Evolutionary conservation across 805 yeast species (phyloP).

Genomic region (Debaryomyces hansenii): DNA sequence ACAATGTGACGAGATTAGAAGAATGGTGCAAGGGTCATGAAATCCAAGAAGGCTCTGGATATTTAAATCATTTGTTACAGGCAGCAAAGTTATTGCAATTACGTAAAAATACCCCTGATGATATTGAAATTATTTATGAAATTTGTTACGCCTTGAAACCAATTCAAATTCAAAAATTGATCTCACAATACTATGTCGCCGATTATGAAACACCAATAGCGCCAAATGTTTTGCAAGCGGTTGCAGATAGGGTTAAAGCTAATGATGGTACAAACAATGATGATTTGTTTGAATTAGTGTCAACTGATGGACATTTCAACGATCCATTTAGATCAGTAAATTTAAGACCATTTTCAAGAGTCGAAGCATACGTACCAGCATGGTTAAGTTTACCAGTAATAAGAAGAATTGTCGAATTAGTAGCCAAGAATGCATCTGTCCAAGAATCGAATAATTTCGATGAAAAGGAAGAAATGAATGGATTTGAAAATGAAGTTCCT

Average conservation of each 20-base stretch:
- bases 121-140: slow-evolving; percentile 88
- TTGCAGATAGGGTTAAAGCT: slow-evolving; percentile 75
- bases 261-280: slow-evolving; percentile 50
- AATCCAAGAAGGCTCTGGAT: slow-evolving; percentile 80
- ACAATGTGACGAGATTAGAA: slow-evolving; percentile 92
- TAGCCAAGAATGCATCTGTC: slow-evolving; percentile 76
- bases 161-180: slow-evolving; percentile 89
- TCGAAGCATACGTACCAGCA: slow-evolving; percentile 92
- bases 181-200: slow-evolving; percentile 85
- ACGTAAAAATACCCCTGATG: slow-evolving; percentile 84
- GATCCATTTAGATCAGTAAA: slow-evolving; percentile 80
- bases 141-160: slow-evolving; percentile 94
- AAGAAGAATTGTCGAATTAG: slow-evolving; percentile 84
- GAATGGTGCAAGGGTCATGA: slow-evolving; percentile 98
- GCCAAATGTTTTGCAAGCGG: slow-evolving; percentile 72
- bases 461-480: slow-evolving; percentile 10
- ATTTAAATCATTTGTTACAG: slow-evolving; percentile 84
- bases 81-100: slow-evolving; percentile 91
- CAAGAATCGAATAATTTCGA: slow-evolving; percentile 44
- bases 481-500: slow-evolving; percentile 2
- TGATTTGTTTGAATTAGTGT: slow-evolving; percentile 69
- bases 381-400: slow-evolving; percentile 88
- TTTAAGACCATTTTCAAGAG: slow-evolving; percentile 74
- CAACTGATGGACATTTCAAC: slow-evolving; percentile 72
- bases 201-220: slow-evolving; percentile 94